Percentiles rank a stretch among this genome's conserved stretches.
Evolutionary conservation across 2,329 filamentous ascomycete genomes (phyloP).

Genomic region (Aureobasidium sp.): DNA sequence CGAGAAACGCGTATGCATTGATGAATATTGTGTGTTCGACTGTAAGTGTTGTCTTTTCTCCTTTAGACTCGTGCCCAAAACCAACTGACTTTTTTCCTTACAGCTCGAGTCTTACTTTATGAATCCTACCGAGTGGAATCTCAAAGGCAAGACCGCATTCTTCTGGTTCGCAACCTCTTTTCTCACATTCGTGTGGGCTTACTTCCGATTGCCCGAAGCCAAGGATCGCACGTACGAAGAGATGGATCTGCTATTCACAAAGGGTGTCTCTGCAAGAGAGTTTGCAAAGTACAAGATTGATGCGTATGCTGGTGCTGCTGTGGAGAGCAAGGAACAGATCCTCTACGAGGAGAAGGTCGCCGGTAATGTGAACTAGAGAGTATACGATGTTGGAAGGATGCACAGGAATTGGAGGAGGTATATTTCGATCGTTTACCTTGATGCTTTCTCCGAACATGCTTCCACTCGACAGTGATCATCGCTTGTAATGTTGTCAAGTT

Average conservation of each 20-base stretch:
- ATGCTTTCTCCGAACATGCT: too few relatives aligned
- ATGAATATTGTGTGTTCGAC: constrained; percentile 25
- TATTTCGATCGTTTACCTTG: too few relatives aligned
- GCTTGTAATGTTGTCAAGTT: too few relatives aligned
- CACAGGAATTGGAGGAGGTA: background rate
- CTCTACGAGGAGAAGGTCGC: background rate
- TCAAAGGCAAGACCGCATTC: constrained; percentile 36
- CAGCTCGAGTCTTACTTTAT: constrained; percentile 31
- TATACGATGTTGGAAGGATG: background rate
- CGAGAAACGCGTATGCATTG: constrained; percentile 33
- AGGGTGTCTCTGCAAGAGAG: background rate
- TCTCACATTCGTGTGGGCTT: constrained; percentile 30
- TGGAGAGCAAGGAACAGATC: background rate
- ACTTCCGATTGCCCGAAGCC: constrained; percentile 34
- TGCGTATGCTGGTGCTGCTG: constrained; percentile 10
- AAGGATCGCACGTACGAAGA: constrained; percentile 35
- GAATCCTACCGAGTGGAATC: constrained; percentile 34
- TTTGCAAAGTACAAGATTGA: constrained; percentile 4
- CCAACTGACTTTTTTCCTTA: background rate
- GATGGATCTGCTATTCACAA: constrained; percentile 34
- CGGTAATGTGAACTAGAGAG: background rate
- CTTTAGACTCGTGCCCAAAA: background rate
- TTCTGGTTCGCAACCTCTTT: constrained; percentile 32
- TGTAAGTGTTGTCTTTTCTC: background rate
- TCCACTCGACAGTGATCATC: too few relatives aligned